Evolutionary conservation across 352 stramenopile species (phyloP).

Genomic region (Phytophthora pluvialis): DNA sequence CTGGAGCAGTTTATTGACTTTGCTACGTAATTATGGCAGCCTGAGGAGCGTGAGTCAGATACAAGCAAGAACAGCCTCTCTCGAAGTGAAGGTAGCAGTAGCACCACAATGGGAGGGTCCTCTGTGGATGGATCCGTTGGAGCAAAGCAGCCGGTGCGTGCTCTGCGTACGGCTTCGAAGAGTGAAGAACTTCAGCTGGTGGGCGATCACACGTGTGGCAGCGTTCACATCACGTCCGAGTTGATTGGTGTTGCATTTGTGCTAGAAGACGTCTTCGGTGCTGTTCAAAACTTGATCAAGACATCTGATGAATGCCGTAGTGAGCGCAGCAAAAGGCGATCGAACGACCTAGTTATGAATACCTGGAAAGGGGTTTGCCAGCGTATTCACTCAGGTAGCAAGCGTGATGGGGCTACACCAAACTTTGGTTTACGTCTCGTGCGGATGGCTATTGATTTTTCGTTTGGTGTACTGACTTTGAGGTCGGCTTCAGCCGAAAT

Average conservation of each 20-base stretch:
- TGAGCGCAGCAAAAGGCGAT: slow-evolving; percentile 3
- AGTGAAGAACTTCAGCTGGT: neutral
- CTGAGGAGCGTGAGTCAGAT: neutral
- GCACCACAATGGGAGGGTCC: slow-evolving; percentile 17
- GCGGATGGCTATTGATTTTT: slow-evolving; percentile 60
- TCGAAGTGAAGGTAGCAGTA: slow-evolving; percentile 29
- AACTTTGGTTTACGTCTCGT: slow-evolving; percentile 53
- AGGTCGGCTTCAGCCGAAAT: slow-evolving; percentile 7
- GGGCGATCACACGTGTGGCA: neutral
- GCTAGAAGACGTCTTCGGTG: slow-evolving; percentile 50
- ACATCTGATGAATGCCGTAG: slow-evolving; percentile 22
- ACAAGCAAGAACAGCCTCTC: slow-evolving; percentile 6
- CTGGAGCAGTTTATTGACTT: slow-evolving; percentile 41
- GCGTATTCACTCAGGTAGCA: slow-evolving; percentile 35
- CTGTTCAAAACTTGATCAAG: slow-evolving; percentile 43
- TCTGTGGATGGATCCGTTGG: slow-evolving; percentile 13
- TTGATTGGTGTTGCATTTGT: slow-evolving; percentile 59
- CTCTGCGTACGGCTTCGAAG: neutral
- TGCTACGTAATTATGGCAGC: slow-evolving; percentile 30
- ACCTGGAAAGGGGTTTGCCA: slow-evolving; percentile 55
- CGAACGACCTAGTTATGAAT: slow-evolving; percentile 19
- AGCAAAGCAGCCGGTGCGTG: slow-evolving; percentile 7
- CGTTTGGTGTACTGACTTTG: slow-evolving; percentile 44
- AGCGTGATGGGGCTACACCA: slow-evolving; percentile 10
- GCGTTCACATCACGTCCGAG: slow-evolving; percentile 28